These are phyloP conservation scores for Rosa rugosa DNA, from an alignment of 306 rosid species.

Conservation along the genomic window DNA sequence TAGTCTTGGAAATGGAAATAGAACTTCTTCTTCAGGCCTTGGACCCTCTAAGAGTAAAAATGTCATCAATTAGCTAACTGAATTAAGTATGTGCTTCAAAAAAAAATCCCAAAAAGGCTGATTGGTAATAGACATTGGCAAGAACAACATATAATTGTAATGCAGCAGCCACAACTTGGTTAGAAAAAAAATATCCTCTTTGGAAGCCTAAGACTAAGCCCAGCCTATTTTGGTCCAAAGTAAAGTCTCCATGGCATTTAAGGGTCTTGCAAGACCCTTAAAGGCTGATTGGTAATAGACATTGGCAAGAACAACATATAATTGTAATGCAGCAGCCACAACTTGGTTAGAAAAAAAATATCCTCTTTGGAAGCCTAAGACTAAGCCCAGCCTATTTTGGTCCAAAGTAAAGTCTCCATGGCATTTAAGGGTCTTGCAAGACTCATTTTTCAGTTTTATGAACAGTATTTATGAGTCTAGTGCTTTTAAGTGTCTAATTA, in stretches of 20 bases:
- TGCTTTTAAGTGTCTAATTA: neutral
- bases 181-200: neutral
- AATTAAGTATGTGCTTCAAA: slow-evolving; percentile 6
- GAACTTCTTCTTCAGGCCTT: slow-evolving; percentile 76
- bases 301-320: neutral
- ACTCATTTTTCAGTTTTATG: neutral
- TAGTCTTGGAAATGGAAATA: slow-evolving; percentile 96
- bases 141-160: neutral
- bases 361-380: neutral
- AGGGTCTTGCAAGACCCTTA: neutral
- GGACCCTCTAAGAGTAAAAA: slow-evolving; percentile 68
- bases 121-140: neutral
- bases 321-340: neutral
- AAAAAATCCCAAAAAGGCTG: neutral
- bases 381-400: neutral
- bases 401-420: neutral
- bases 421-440: neutral
- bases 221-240: neutral
- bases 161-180: neutral
- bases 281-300: too few relatives aligned
- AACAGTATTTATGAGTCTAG: neutral
- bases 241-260: neutral
- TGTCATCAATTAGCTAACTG: slow-evolving; percentile 22
- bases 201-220: neutral
- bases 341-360: neutral